These are phyloP conservation scores for Talaromyces sp. DNA, from an alignment of 2,329 filamentous ascomycete genomes.

Conservation along the genomic window DNA sequence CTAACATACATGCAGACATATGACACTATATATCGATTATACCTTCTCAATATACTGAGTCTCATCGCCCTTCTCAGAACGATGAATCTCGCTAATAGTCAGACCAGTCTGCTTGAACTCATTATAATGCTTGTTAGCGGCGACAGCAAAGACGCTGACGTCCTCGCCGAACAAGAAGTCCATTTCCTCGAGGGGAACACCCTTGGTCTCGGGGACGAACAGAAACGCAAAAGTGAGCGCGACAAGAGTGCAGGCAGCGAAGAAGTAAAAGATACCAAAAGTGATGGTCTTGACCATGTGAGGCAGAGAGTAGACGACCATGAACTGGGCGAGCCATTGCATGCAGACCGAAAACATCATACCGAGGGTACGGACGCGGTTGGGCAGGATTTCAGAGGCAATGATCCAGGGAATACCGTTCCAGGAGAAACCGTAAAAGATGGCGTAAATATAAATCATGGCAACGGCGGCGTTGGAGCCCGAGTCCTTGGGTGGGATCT, in stretches of 20 bases:
- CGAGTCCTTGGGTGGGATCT: constrained; percentile 11
- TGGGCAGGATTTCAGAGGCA: constrained; percentile 40
- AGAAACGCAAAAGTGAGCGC: constrained; percentile 10
- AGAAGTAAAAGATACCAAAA: constrained; percentile 12
- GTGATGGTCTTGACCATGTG: constrained; percentile 36
- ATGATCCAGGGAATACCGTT: constrained; percentile 36
- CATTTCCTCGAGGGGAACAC: constrained; percentile 12
- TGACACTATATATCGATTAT: neutral
- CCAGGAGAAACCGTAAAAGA: constrained; percentile 29
- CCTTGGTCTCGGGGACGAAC: constrained; percentile 10
- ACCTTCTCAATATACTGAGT: constrained; percentile 9
- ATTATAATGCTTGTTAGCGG: constrained; percentile 7
- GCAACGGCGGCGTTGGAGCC: constrained; percentile 25
- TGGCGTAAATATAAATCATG: constrained; percentile 24
- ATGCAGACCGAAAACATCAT: constrained; percentile 41
- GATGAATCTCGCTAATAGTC: constrained; percentile 9
- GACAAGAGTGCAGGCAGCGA: constrained; percentile 4
- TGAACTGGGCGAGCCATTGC: constrained; percentile 47
- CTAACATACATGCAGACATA: neutral
- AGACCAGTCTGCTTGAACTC: constrained; percentile 11
- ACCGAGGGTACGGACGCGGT: constrained; percentile 39
- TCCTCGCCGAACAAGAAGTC: constrained; percentile 7
- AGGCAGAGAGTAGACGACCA: constrained; percentile 47
- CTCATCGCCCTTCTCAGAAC: neutral
- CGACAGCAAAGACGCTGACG: constrained; percentile 6